These are phyloP conservation scores for Camelina hispida DNA, from an alignment of 345 rosid genomes.

Conservation along the genomic window DNA sequence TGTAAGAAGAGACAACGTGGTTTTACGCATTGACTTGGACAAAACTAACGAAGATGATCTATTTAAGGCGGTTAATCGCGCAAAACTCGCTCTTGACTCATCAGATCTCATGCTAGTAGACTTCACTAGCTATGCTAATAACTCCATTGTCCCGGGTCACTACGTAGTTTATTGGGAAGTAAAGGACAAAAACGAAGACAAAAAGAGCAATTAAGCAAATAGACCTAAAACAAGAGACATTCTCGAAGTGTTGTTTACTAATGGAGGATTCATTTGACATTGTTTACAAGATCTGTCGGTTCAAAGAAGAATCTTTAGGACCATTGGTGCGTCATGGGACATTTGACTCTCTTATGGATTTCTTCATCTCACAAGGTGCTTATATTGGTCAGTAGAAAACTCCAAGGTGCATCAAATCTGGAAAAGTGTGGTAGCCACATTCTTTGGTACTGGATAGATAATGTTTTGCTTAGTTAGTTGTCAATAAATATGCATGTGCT, in stretches of 20 bases:
- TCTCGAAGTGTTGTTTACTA: constrained; percentile 58
- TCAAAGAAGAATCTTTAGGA: constrained; percentile 63
- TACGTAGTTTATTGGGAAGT: constrained; percentile 82
- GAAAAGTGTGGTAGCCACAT: constrained; percentile 55
- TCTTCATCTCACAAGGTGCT: constrained; percentile 68
- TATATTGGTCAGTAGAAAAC: constrained; percentile 84
- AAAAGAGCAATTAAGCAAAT: constrained; percentile 4
- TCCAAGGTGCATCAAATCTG: constrained; percentile 73
- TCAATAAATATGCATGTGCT: constrained; percentile 20
- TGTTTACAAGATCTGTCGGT: constrained; percentile 68
- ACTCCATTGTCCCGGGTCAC: constrained; percentile 71
- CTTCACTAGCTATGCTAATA: constrained; percentile 70
- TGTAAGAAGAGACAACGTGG: constrained; percentile 65
- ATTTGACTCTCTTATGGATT: constrained; percentile 82
- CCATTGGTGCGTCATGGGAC: constrained; percentile 62
- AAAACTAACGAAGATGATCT: constrained; percentile 84
- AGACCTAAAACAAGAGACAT: background rate
- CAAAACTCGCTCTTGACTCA: constrained; percentile 56
- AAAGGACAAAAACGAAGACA: background rate
- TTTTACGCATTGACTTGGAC: constrained; percentile 73
- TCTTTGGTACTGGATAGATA: constrained; percentile 47
- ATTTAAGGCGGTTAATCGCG: constrained; percentile 63
- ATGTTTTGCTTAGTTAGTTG: background rate
- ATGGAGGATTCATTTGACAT: constrained; percentile 68
- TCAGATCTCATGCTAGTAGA: constrained; percentile 63